These are phyloP conservation scores for Plasmopara muralis DNA, from an alignment of 352 stramenopile species.

Conservation along the genomic window DNA sequence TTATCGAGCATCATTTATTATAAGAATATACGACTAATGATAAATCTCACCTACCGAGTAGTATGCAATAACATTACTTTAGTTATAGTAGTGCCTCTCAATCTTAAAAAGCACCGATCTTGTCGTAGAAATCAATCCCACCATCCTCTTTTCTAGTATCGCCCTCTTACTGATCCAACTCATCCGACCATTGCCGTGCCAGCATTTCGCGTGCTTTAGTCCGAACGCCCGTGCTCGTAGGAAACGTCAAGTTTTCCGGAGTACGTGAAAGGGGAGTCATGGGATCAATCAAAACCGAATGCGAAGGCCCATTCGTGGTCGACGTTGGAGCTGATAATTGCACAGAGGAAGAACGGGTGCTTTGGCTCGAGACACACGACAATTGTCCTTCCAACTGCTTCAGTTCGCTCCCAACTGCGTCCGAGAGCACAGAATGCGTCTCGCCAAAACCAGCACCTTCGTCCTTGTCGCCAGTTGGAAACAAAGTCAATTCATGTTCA, in stretches of 20 bases:
- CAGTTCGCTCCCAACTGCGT: conserved; percentile 33
- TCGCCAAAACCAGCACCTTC: conserved; percentile 3
- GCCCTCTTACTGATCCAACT: conserved; percentile 24
- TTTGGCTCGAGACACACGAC: conserved; percentile 17
- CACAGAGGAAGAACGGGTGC: conserved; percentile 9
- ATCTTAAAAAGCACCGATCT: neutral
- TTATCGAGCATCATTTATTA: too few relatives aligned
- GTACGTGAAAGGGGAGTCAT: conserved; percentile 35
- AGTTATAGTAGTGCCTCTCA: too few relatives aligned
- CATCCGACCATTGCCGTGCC: conserved; percentile 50
- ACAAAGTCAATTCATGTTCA: conserved; percentile 46
- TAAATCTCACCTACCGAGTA: too few relatives aligned
- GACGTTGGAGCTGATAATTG: conserved; percentile 9
- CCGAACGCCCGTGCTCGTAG: conserved; percentile 42
- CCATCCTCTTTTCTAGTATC: neutral
- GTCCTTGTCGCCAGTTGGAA: conserved; percentile 12
- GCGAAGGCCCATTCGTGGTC: conserved; percentile 16
- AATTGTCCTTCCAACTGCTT: conserved; percentile 25
- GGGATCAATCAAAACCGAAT: conserved; percentile 37
- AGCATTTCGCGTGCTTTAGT: conserved; percentile 55
- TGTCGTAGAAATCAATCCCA: neutral
- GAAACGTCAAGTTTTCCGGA: conserved; percentile 33
- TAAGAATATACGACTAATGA: too few relatives aligned
- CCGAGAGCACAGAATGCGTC: conserved; percentile 20
- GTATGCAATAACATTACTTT: too few relatives aligned